Evolutionary conservation across 805 yeast species (phyloP), one percentile per base, ranked within the genome.

Genomic region (Nakazawaea ambrosiae): DNA sequence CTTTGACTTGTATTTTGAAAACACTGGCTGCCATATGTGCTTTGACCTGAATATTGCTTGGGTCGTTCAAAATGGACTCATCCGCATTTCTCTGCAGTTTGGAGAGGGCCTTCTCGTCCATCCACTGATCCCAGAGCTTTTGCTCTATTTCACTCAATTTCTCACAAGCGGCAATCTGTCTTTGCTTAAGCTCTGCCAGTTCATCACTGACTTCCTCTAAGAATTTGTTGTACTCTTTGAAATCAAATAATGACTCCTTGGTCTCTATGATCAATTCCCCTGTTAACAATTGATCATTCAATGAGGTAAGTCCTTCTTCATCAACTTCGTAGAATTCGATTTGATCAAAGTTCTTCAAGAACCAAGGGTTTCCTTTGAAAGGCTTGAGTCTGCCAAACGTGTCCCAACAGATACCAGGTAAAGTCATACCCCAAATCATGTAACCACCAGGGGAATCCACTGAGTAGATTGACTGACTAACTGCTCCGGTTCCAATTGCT

Each of bases 301-400:
- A 43, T 5, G 39, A 40, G 4, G 35, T 45, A 27, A 61, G 43
- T 34, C 52, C 55, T 5, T 41, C 39, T 41, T 61, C 64, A 20
- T 31, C 33, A 6, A 62, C 67, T 38, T 62, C 66, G 43, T 62
- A 62, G 37, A 55, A 62, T 22, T 40, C 46, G 24, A 54, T 44
- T 36, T 59, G 63, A 37, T 59, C 64, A 40, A 58, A 59, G 27
- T 49, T 49, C 24, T 50, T 47, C 33, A 57, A 49, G 18, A 58
- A 51, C 63, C 63, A 59, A 8, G 64, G 63, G 9, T 44, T 44
- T 4, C 43, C 44, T 22, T 41, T 45, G 31, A 39, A 43, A 4
- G 34, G 36, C 5, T 40, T 43, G 12, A 53, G 35, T 37, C 58
- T 49, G 7, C 54, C 44, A 38, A 59, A 59, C 1, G 64, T 57